phyloP scores from a whole-genome alignment of 2,329 filamentous ascomycete genomes.

The Pseudogymnoascus verrucosus region DNA sequence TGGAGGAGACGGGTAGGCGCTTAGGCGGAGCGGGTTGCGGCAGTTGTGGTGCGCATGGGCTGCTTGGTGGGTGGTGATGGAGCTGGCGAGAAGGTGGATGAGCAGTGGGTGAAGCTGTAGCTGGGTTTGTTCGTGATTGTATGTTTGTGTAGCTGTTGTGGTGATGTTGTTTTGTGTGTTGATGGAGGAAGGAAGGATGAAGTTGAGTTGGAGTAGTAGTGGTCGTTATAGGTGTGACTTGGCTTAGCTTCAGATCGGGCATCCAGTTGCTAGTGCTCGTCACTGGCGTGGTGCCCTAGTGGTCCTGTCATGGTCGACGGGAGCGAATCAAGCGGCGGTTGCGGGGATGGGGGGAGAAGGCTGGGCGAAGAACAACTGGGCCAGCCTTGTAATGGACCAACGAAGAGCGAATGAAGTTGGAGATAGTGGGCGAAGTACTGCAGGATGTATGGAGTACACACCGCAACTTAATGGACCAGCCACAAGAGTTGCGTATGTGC shows the following conservation, averaged over 20 bases:
- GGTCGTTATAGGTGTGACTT: background rate
- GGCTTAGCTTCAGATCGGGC: slow-evolving; percentile 1
- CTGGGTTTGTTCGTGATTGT: background rate
- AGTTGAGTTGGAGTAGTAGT: background rate
- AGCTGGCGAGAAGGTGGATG: background rate
- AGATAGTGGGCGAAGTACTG: background rate
- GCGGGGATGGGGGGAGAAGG: background rate
- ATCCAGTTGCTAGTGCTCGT: background rate
- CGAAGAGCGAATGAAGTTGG: background rate
- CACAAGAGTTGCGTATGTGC: background rate
- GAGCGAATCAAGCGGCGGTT: background rate
- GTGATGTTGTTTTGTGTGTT: background rate
- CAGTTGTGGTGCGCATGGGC: background rate
- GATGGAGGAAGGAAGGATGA: background rate
- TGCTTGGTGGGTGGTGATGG: background rate
- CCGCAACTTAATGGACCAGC: background rate
- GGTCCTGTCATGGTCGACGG: slow-evolving; percentile 2
- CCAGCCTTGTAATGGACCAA: background rate
- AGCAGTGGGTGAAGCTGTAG: background rate
- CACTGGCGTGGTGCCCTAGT: slow-evolving; percentile 2
- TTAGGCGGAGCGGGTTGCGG: background rate
- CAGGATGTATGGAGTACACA: slow-evolving; percentile 1
- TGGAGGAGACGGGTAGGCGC: background rate
- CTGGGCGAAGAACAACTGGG: background rate
- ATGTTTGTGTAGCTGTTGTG: background rate